These are phyloP conservation scores for Trichoderma asperelloides DNA, from an alignment of 495 filamentous ascomycete species.

Conservation along the genomic window DNA sequence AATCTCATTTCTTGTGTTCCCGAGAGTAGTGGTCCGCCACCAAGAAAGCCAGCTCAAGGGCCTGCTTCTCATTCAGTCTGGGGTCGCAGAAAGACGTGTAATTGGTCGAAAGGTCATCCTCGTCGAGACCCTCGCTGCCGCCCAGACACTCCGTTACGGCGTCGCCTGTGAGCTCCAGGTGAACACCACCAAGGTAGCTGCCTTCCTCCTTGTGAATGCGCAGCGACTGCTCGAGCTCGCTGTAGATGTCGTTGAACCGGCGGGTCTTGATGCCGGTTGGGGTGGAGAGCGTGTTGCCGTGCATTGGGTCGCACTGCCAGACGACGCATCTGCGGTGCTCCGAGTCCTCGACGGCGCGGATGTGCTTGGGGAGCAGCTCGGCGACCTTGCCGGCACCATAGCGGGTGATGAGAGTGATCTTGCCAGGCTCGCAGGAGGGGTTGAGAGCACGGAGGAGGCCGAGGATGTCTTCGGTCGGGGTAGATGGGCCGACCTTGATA, in stretches of 20 bases:
- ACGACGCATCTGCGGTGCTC: conserved; percentile 69
- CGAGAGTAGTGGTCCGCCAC: conserved; percentile 65
- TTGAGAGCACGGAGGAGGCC: conserved; percentile 75
- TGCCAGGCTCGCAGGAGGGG: conserved; percentile 69
- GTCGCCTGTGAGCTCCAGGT: conserved; percentile 90
- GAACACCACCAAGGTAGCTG: conserved; percentile 84
- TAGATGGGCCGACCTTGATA: conserved; percentile 88
- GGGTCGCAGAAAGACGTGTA: conserved; percentile 97
- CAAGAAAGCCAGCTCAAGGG: conserved; percentile 87
- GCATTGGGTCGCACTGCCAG: conserved; percentile 99
- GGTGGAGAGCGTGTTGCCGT: conserved; percentile 73
- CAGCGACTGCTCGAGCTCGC: conserved; percentile 70
- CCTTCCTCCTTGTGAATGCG: conserved; percentile 73
- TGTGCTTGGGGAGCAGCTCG: conserved; percentile 66
- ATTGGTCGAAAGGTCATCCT: conserved; percentile 76
- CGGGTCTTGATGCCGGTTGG: conserved; percentile 76
- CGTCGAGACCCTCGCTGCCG: conserved; percentile 76
- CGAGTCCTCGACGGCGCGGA: conserved; percentile 67
- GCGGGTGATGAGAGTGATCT: conserved; percentile 91
- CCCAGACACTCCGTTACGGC: conserved; percentile 94
- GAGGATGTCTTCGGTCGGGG: conserved; percentile 62
- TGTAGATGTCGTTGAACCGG: conserved; percentile 75
- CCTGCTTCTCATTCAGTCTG: conserved; percentile 92
- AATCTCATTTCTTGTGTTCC: conserved; percentile 4
- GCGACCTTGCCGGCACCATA: conserved; percentile 74